phyloP scores from a whole-genome alignment of 805 yeast genomes.

The Grigorovia transvaalensis region DNA sequence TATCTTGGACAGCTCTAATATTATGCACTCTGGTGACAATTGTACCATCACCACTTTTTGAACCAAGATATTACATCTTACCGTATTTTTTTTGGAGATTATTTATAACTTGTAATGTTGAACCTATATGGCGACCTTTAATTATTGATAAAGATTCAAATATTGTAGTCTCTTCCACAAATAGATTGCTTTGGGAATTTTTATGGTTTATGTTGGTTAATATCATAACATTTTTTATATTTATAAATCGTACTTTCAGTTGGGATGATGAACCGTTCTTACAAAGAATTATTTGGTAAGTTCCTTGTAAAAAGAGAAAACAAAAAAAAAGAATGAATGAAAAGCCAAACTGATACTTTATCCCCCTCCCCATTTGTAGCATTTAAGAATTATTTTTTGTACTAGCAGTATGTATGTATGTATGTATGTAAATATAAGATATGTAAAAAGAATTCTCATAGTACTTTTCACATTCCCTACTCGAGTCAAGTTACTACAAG shows the following conservation, averaged over 20 bases:
- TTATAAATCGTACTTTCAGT: slow-evolving; percentile 48
- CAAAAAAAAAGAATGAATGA: too few species aligned
- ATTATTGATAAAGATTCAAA: slow-evolving; percentile 10
- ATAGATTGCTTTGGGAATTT: slow-evolving; percentile 43
- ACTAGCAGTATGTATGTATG: too few species aligned
- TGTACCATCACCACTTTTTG: slow-evolving; percentile 85
- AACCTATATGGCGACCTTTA: slow-evolving; percentile 26
- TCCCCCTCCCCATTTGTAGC: too few species aligned
- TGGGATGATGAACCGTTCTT: slow-evolving; percentile 54
- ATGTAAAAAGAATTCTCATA: too few species aligned
- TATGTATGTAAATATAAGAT: too few species aligned
- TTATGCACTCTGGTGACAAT: slow-evolving; percentile 49
- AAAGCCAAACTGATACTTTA: too few species aligned
- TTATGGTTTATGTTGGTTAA: slow-evolving; percentile 54
- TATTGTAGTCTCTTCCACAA: slow-evolving; percentile 16
- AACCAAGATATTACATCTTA: slow-evolving; percentile 82
- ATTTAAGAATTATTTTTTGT: too few species aligned
- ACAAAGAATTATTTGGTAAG: slow-evolving; percentile 85
- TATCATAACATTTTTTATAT: slow-evolving; percentile 41
- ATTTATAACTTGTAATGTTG: slow-evolving; percentile 32
- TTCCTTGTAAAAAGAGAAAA: too few species aligned
- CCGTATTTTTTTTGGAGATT: slow-evolving; percentile 73
- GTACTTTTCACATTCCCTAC: too few species aligned
- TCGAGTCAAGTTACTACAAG: too few species aligned
- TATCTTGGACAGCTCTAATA: slow-evolving; percentile 41